Conservation (phyloP, 2,329 filamentous ascomycete species). For the Chalaropsis thielavioides region DNA sequence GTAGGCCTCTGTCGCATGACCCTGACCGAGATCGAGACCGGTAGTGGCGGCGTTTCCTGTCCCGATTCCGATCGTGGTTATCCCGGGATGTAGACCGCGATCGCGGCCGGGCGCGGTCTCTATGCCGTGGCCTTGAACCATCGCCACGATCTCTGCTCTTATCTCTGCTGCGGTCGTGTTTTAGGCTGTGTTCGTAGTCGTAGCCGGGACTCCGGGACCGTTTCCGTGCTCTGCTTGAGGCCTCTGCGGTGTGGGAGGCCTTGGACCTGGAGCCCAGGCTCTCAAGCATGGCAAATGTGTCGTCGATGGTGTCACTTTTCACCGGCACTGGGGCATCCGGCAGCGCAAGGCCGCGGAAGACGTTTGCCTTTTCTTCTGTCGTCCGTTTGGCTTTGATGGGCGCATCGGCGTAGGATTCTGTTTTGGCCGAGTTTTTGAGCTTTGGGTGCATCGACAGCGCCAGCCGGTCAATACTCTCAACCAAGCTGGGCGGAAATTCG, state of each 20-base stretch:
- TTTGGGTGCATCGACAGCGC: constrained; percentile 84
- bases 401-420: neutral
- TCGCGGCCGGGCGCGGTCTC: constrained; percentile 29
- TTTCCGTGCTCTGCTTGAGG: constrained; percentile 27
- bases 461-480: constrained; percentile 82
- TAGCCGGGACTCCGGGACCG: constrained; percentile 38
- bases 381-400: constrained; percentile 11
- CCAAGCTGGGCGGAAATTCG: constrained; percentile 69
- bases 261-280: constrained; percentile 38
- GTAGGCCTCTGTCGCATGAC: constrained; percentile 21
- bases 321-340: constrained; percentile 47
- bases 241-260: constrained; percentile 32
- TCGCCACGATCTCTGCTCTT: constrained; percentile 25
- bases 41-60: constrained; percentile 22
- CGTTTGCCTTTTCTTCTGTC: constrained; percentile 57
- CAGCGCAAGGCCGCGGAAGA: constrained; percentile 82
- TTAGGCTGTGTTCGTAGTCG: constrained; percentile 1
- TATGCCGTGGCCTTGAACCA: constrained; percentile 41
- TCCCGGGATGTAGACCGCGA: constrained; percentile 20
- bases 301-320: constrained; percentile 56
- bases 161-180: constrained; percentile 22
- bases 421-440: constrained; percentile 43
- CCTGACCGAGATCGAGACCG: constrained; percentile 27
- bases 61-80: constrained; percentile 19
- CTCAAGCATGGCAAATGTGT: constrained; percentile 86